Base-by-base conservation (phyloP, 208 protist genomes). In the Paratrypanosoma confusum region DNA sequence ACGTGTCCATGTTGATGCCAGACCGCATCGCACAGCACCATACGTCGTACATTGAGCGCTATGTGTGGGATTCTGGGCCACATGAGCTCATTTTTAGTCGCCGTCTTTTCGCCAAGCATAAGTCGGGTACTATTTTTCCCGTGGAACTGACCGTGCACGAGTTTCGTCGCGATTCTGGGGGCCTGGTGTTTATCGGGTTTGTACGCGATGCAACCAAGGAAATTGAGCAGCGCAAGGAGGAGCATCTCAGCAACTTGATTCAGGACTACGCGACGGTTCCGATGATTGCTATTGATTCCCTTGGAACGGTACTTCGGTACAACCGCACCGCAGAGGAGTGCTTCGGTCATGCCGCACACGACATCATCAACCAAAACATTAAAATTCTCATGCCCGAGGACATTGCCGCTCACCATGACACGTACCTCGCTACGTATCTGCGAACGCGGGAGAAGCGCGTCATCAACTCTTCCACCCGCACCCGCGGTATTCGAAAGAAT, bases 1-100 rank as follows among this genome's bases (percentile, higher is more conserved):
- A 81, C 39, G 59, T 81, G 8, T 55, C 45, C 20, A 66, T 78
- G 23, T 35, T 81, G 17, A 78, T 78, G 68, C 48, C 68, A 3
- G 13, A 23, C 2, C 39, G 50, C 11, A 46, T 73, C n/a, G 58
- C 43, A 0, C 8, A 0, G 28, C 6, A 53, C 18, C 72, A 76
- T 39, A 48, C 65, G 40, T 14, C 33, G 3, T 75, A 65, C 42
- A 41, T 80, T 3, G 35, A 40, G 42, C 33, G 35, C 17, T 80
- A 71, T 35, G 45, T 51, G 8, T 27, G 40, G 14, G 32, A 57
- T 10, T 11, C 8, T 4, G 28, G 37, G 21, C 50, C 50, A 3
- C 27, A 17, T 7, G n/a, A 21, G 11, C 13, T 53, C 28, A 34
- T 41, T 27, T 40, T 22, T 5, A 38, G 37, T 1, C 46, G 44